Percentiles rank a stretch among this genome's conserved stretches.
Evolutionary conservation across 1,139 yeast genomes (phyloP).

Genomic region (Hansenula anomala): DNA sequence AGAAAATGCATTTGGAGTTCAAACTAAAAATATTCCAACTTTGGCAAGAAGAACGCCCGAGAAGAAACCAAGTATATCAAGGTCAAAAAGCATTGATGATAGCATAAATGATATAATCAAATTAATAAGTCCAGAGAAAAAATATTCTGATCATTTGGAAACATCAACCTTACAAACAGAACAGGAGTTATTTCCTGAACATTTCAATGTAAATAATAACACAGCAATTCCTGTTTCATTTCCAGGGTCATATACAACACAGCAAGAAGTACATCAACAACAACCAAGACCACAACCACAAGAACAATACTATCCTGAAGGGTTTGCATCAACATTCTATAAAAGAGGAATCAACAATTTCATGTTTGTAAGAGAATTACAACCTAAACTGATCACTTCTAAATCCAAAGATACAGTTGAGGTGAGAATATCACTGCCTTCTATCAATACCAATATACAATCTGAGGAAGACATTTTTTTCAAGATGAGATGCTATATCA

Average conservation of each 20-base stretch:
- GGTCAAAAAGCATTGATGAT: background rate
- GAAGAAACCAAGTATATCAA: conserved; percentile 3
- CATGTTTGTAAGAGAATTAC: conserved; percentile 41
- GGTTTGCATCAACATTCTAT: conserved; percentile 39
- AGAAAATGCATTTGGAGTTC: conserved; percentile 10
- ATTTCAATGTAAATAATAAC: background rate
- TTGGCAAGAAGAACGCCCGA: conserved; percentile 3
- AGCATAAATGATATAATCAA: conserved; percentile 1
- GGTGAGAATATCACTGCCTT: conserved; percentile 26
- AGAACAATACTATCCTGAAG: conserved; percentile 31
- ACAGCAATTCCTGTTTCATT: conserved; percentile 12
- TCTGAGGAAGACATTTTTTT: conserved; percentile 7
- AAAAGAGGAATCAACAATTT: conserved; percentile 36
- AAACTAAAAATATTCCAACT: conserved; percentile 4
- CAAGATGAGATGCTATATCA: conserved; percentile 27
- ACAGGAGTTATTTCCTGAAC: background rate
- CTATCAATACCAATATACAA: conserved; percentile 8
- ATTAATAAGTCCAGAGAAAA: background rate
- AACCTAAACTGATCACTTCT: conserved; percentile 34
- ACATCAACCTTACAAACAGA: background rate
- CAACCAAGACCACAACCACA: background rate
- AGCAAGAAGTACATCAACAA: background rate
- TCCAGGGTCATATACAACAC: conserved; percentile 4
- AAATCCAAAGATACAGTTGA: conserved; percentile 30
- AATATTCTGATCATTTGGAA: background rate